Evolutionary conservation across 2,329 filamentous ascomycete species (phyloP).

Genomic region (Hymenoscyphus linearis): DNA sequence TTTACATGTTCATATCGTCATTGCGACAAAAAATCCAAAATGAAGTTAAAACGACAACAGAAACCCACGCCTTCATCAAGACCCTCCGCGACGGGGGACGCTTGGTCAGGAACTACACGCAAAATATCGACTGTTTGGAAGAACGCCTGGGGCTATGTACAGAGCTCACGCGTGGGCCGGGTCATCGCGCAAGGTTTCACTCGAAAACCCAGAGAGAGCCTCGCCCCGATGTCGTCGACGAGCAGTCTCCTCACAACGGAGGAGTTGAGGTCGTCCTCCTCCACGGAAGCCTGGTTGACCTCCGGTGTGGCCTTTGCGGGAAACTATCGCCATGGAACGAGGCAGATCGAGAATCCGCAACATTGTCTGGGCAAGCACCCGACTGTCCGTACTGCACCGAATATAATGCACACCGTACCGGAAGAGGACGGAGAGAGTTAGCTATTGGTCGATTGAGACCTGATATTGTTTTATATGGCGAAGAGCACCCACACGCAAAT

Average conservation of each 20-base stretch:
- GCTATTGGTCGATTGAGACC: constrained; percentile 64
- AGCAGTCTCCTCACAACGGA: constrained; percentile 19
- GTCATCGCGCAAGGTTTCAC: constrained; percentile 55
- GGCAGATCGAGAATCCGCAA: constrained; percentile 36
- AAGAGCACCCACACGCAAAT: constrained; percentile 65
- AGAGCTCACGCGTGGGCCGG: constrained; percentile 55
- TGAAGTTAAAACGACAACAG: constrained; percentile 54
- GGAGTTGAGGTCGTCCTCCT: constrained; percentile 54
- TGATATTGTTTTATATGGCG: constrained; percentile 70
- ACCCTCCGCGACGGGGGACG: constrained; percentile 62
- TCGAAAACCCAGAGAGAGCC: constrained; percentile 38
- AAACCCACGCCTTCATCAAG: constrained; percentile 64
- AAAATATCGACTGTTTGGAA: constrained; percentile 71
- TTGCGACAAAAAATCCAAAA: constrained; percentile 56
- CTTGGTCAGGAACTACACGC: constrained; percentile 66
- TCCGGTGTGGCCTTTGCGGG: constrained; percentile 60
- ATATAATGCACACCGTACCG: constrained; percentile 56
- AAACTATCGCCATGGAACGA: constrained; percentile 56
- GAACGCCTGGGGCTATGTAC: constrained; percentile 64
- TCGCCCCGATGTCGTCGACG: constrained; percentile 31
- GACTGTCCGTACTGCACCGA: constrained; percentile 61
- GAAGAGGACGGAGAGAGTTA: constrained; percentile 60
- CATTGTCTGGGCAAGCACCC: constrained; percentile 59
- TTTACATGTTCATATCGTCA: constrained; percentile 67
- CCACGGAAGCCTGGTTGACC: constrained; percentile 60